Base-by-base conservation (phyloP, 2,329 filamentous ascomycete species). In the Stagonosporopsis cucurbitacearum region DNA sequence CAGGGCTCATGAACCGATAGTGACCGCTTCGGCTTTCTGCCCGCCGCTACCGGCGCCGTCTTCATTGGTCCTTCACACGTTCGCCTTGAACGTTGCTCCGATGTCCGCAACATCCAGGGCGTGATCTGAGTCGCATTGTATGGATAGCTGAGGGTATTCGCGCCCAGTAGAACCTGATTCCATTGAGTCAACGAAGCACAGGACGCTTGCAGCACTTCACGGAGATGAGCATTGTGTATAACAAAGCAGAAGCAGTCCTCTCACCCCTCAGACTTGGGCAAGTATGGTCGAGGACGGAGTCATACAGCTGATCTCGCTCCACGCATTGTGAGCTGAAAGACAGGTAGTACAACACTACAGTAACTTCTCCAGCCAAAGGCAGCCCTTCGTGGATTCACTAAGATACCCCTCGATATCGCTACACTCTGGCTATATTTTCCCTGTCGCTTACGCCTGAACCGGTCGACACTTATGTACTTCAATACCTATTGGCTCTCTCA, bases 91-190 rank as follows among this genome's bases (percentile, higher is more conserved):
- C 28, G 20, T 20, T 22, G 42, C 53, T 51, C 53, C 53, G 49
- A 50, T 46, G 9, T 53, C 41, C 53, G 53, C 53, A 55, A 12
- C 12, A 2, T 25, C 37, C 4, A 51, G 54, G 50, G 70, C 58
- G 60, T 62, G 50, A 22, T 44, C 28, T 52, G 45, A 39, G 42
- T 37, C 54, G 32, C 33, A 30, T 35, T 32, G 33, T 43, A 45
- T 68, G 68, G 68, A 66, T 72, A 70, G 41, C 49, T 46, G 58
- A 62, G 64, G 66, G 13, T 71, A 69, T 67, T 63, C 57, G 50
- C 64, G 67, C 50, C 20, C n/a, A n/a, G n/a, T 19, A 33, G 32
- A n/a, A 20, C 2, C 7, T 4, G 3, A 15, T n/a, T 32, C 13
- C n/a, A 15, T 15, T 32, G 30, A 32, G 30, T 32, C 30, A 32